Conservation (phyloP, 176 grass and related monocot genomes). For the Pontederia paniculata region DNA sequence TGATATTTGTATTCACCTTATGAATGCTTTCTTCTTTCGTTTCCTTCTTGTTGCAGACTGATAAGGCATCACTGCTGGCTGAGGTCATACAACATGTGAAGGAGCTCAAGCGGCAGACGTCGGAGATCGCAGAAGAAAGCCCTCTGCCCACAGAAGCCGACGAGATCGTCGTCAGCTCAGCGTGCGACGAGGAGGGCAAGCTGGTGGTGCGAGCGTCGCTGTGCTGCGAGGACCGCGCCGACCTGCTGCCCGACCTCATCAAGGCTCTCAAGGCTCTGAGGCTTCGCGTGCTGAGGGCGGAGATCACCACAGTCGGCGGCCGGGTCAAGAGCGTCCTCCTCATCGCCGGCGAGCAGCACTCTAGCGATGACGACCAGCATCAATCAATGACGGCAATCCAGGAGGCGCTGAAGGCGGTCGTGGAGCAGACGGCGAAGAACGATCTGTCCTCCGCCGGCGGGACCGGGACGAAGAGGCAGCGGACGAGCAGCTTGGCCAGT, state of each 20-base stretch:
- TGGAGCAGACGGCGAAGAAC: slow-evolving; percentile 49
- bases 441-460: slow-evolving; percentile 43
- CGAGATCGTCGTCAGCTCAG: slow-evolving; percentile 40
- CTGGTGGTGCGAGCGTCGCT: slow-evolving; percentile 58
- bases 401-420: slow-evolving; percentile 67
- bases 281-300: slow-evolving; percentile 67
- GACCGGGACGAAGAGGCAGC: slow-evolving; percentile 78
- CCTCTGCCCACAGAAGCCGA: slow-evolving; percentile 76
- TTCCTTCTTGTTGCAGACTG: slow-evolving; percentile 40
- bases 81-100: slow-evolving; percentile 84
- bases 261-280: slow-evolving; percentile 60
- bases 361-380: slow-evolving; percentile 18
- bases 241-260: slow-evolving; percentile 89
- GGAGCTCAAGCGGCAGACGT: slow-evolving; percentile 74
- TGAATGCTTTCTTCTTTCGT: neutral
- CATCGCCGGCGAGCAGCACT: slow-evolving; percentile 36
- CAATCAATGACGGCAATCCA: slow-evolving; percentile 63
- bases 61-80: slow-evolving; percentile 92
- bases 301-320: slow-evolving; percentile 93
- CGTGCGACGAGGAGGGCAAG: slow-evolving; percentile 17
- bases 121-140: slow-evolving; percentile 37
- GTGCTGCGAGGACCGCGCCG: slow-evolving; percentile 85
- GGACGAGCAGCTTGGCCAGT: slow-evolving; percentile 47
- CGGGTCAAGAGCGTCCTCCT: slow-evolving; percentile 82
- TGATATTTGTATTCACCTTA: neutral